phyloP scores from a whole-genome alignment of 306 rosid genomes.

The Prinsepia uniflora region DNA sequence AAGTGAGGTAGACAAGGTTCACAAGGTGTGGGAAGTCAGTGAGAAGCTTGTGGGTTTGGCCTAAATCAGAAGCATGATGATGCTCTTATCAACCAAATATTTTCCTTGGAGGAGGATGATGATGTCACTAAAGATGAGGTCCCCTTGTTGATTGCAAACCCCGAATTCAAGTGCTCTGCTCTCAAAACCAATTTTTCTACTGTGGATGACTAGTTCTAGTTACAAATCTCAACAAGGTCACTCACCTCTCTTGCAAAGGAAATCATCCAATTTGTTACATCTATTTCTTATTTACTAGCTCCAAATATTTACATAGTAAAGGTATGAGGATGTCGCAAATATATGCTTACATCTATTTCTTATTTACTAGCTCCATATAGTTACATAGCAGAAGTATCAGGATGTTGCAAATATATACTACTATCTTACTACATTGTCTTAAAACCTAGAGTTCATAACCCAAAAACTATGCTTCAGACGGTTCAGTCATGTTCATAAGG shows the following conservation, averaged over 20 bases:
- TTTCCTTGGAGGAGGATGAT: slow-evolving; percentile 31
- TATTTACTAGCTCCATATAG: too few relatives aligned
- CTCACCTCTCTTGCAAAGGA: slow-evolving; percentile 28
- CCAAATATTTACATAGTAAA: neutral
- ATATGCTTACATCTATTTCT: too few relatives aligned
- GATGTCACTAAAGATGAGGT: slow-evolving; percentile 6
- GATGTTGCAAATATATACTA: too few relatives aligned
- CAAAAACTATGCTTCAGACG: slow-evolving; percentile 55
- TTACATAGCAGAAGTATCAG: too few relatives aligned
- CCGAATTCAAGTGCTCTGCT: slow-evolving; percentile 18
- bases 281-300: neutral
- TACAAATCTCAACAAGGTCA: slow-evolving; percentile 38
- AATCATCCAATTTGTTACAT: slow-evolving; percentile 9
- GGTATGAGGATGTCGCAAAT: neutral
- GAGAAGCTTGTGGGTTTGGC: slow-evolving; percentile 97
- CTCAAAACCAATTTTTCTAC: slow-evolving; percentile 34
- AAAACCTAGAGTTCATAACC: slow-evolving; percentile 55
- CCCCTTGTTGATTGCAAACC: slow-evolving; percentile 22
- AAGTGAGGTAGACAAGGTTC: slow-evolving; percentile 78
- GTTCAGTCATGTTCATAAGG: slow-evolving; percentile 67
- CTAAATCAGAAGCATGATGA: slow-evolving; percentile 25
- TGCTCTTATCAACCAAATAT: slow-evolving; percentile 8
- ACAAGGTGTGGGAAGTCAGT: slow-evolving; percentile 87
- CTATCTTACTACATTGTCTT: neutral
- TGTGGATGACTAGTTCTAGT: slow-evolving; percentile 37